Percentiles rank a stretch among this genome's conserved stretches.
phyloP scores from a whole-genome alignment of 768 basidiomycete species.

The Macrolepiota dolichaula region DNA sequence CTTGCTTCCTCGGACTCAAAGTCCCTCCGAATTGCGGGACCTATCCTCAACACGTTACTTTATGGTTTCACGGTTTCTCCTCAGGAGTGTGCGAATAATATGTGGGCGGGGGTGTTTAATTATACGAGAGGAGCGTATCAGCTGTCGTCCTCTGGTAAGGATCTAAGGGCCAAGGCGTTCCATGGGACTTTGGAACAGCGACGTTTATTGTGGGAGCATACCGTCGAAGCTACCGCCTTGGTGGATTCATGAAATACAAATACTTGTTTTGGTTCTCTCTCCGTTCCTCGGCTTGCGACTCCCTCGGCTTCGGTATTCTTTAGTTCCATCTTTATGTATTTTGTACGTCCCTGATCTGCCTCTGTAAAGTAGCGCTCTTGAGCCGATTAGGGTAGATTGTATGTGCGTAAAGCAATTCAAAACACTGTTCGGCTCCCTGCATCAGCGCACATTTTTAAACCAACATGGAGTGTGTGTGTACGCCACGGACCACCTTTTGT shows the following conservation, averaged over 20 bases:
- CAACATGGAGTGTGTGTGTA: no score
- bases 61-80: slow-evolving; percentile 22
- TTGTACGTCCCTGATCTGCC: no score
- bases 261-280: neutral
- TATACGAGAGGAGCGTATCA: slow-evolving; percentile 26
- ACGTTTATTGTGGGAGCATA: slow-evolving; percentile 32
- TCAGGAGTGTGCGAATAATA: slow-evolving; percentile 31
- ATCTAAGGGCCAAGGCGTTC: slow-evolving; percentile 27
- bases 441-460: neutral
- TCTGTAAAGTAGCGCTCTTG: no score
- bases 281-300: neutral
- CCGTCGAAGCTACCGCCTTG: slow-evolving; percentile 2
- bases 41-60: slow-evolving; percentile 17
- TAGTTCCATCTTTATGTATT: no score
- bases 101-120: slow-evolving; percentile 29
- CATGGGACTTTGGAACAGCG: slow-evolving; percentile 34
- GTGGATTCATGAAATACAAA: neutral
- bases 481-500: neutral
- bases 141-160: slow-evolving; percentile 27
- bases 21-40: slow-evolving; percentile 17
- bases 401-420: no score
- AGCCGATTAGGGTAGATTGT: no score
- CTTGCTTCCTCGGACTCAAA: slow-evolving; percentile 23
- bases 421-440: no score
- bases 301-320: neutral